Evolutionary conservation across 169 alveolate species (phyloP).

Genomic region (Eimeria necatrix): DNA sequence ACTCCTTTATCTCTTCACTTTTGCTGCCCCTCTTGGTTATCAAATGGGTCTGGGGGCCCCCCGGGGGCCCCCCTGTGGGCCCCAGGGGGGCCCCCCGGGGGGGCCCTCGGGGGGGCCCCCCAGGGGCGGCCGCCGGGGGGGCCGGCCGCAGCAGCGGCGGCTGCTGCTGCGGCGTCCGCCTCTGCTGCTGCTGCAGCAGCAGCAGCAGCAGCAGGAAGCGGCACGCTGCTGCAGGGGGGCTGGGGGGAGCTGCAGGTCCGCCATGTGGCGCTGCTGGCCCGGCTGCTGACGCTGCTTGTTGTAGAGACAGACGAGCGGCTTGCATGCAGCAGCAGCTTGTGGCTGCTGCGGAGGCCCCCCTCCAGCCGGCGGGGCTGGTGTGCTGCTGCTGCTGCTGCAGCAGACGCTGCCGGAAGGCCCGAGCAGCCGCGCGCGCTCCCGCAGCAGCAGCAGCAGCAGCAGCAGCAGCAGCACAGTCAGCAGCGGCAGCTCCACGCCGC

Average conservation of each 20-base stretch:
- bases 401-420: no score
- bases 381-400: not conserved
- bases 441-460: conserved; percentile 30
- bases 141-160: not conserved
- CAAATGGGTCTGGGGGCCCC: not conserved
- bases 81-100: not conserved
- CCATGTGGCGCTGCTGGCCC: conserved; percentile 54
- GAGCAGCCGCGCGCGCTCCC: not conserved
- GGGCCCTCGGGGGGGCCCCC: not conserved
- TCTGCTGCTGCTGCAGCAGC: not conserved
- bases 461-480: not conserved
- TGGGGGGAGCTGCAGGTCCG: conserved; percentile 43
- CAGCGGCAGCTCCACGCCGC: not conserved
- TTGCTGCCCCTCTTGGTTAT: conserved; percentile 49
- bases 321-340: conserved; percentile 55
- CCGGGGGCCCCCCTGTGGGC: not conserved
- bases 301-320: conserved; percentile 68
- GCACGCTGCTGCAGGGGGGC: conserved; percentile 14
- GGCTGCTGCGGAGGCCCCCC: conserved; percentile 43
- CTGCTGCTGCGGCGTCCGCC: not conserved
- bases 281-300: conserved; percentile 56
- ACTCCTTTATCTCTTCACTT: not conserved
- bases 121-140: not conserved
- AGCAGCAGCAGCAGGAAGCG: not conserved
- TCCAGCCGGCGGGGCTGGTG: not conserved